Base-by-base conservation (phyloP, 2,329 filamentous ascomycete species). In the Dactylellina cionopaga region DNA sequence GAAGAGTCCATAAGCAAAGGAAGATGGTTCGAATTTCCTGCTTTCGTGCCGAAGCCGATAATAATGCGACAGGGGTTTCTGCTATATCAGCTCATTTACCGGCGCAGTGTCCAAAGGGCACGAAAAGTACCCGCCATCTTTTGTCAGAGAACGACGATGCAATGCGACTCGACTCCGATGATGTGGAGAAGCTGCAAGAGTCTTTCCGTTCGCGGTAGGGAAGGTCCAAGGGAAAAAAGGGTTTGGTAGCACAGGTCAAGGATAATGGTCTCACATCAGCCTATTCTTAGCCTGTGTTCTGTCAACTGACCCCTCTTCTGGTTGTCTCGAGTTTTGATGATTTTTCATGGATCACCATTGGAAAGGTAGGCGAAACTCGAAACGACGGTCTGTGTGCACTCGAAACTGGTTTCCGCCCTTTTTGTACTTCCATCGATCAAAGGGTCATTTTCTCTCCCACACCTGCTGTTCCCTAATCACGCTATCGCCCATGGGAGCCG, bases 401-500 rank as follows among this genome's bases (percentile, higher is more conserved):
- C 33, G 19, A 39, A 41, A 10, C n/a, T 56, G 31, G 65, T 70
- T 63, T 63, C 65, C 65, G 65, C 55, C 49, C 54, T 51, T 62
- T 49, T 49, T 70, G 47, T 55, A 39, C 47, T 54, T 39, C 31
- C 54, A 29, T 17, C 22, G 35, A 44, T 35, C 54, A 37, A 46
- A 33, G 43, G 29, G 19, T 47, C 24, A 27, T 46, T 62, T 33
- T 19, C 51, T 44, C 35, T 47, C 63, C 54, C 54, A 29, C 56
- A 62, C 65, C 46, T 49, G 39, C 63, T 43, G 5, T 44, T 39
- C 37, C 37, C 54, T 41, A 69, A 69, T 69, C 64, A 69, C 55
- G 64, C 64, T 70, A 62, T 70, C 55, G 56, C 51, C 62, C 62
- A 58, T 64, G 64, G n/a, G 63, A 69, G 66, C 66, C 66, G 66